A percentile compares a stretch with the other conserved stretches of the same genome.
Conservation (phyloP, 345 rosid genomes). For the Citrus medica region DNA sequence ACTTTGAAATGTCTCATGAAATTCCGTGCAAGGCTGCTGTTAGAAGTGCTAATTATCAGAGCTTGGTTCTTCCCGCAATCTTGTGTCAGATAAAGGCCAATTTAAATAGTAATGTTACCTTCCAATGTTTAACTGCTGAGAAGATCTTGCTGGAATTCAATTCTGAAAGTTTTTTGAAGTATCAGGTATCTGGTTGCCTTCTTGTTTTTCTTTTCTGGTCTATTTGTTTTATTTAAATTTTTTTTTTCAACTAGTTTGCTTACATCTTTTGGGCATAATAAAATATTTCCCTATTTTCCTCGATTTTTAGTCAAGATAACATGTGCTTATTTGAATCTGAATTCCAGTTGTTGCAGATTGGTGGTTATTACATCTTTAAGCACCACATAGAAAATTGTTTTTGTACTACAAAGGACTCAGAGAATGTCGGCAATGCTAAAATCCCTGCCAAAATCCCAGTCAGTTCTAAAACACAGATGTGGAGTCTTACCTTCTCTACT, state of each 20-base stretch:
- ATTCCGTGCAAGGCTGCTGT: constrained; percentile 53
- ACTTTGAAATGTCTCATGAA: constrained; percentile 27
- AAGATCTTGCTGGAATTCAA: constrained; percentile 66
- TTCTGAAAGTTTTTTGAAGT: constrained; percentile 32
- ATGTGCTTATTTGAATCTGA: constrained; percentile 17
- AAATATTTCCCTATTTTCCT: background rate
- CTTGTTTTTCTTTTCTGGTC: background rate
- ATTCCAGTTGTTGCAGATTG: constrained; percentile 73
- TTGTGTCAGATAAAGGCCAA: constrained; percentile 32
- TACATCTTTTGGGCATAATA: background rate
- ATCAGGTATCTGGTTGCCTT: constrained; percentile 38
- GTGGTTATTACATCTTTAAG: constrained; percentile 58
- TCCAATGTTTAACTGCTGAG: constrained; percentile 26
- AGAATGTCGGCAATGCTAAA: constrained; percentile 33
- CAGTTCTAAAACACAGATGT: constrained; percentile 36
- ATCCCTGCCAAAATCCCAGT: constrained; percentile 37
- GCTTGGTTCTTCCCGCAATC: constrained; percentile 34
- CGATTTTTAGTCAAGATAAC: background rate
- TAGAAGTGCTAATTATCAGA: constrained; percentile 30
- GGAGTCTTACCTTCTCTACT: constrained; percentile 54
- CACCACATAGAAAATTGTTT: constrained; percentile 46
- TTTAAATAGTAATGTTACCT: constrained; percentile 20
- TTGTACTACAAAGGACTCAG: constrained; percentile 32
- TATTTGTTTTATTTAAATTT: no score
- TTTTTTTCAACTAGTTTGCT: background rate